Evolutionary conservation across 495 filamentous ascomycete genomes (phyloP).

Genomic region (Xylaria sp.): DNA sequence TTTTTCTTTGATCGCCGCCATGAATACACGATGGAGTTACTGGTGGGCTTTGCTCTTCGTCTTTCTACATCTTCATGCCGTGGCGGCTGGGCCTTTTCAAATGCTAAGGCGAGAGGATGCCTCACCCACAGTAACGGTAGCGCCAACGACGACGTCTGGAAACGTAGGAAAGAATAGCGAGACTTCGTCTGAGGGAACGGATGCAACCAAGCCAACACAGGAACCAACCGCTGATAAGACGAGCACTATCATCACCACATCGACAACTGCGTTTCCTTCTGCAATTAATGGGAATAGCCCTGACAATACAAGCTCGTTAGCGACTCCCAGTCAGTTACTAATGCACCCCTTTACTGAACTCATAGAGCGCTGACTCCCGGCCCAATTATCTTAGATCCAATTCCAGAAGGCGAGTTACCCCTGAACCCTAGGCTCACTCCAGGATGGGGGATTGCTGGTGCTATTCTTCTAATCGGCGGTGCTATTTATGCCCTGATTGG

Average conservation of each 20-base stretch:
- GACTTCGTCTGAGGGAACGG: slow-evolving; percentile 21
- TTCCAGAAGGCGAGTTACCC: slow-evolving; percentile 64
- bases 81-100: slow-evolving; percentile 23
- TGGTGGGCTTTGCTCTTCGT: slow-evolving; percentile 44
- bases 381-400: slow-evolving; percentile 39
- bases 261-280: slow-evolving; percentile 34
- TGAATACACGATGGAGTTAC: slow-evolving; percentile 28
- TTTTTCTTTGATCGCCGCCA: slow-evolving; percentile 11
- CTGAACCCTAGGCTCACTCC: slow-evolving; percentile 79
- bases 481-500: slow-evolving; percentile 75
- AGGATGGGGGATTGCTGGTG: slow-evolving; percentile 78
- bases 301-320: slow-evolving; percentile 26
- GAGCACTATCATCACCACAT: slow-evolving; percentile 21
- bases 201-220: slow-evolving; percentile 7
- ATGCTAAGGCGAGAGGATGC: slow-evolving; percentile 39
- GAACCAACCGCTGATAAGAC: slow-evolving; percentile 26
- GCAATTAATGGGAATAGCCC: slow-evolving; percentile 42
- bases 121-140: slow-evolving; percentile 29
- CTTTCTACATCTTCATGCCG: slow-evolving; percentile 32
- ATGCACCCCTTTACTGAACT: slow-evolving; percentile 3
- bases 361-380: slow-evolving; percentile 17
- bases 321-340: slow-evolving; percentile 22
- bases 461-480: slow-evolving; percentile 75
- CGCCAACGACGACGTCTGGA: slow-evolving; percentile 30
- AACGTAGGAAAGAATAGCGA: slow-evolving; percentile 27